These are phyloP conservation scores for Metschnikowia borealis DNA, from an alignment of 805 yeast genomes.

Conservation along the genomic window DNA sequence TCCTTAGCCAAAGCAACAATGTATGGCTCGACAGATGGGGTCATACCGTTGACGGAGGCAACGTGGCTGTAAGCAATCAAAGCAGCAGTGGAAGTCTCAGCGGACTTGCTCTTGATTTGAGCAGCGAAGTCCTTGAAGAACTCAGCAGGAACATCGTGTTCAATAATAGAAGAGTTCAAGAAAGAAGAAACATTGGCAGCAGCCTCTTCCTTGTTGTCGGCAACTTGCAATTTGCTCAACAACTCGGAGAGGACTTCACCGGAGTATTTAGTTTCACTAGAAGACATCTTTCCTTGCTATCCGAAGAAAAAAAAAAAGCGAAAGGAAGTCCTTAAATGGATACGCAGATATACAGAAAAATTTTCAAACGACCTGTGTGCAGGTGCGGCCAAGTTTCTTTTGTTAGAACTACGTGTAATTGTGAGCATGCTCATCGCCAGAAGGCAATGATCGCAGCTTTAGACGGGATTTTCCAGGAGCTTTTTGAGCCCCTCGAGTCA, in stretches of 20 bases:
- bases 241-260: constrained; percentile 88
- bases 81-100: constrained; percentile 64
- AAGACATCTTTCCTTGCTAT: constrained; percentile 40
- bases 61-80: constrained; percentile 81
- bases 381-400: constrained; percentile 14
- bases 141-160: constrained; percentile 93
- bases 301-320: constrained; percentile 14
- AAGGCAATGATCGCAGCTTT: neutral
- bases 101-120: constrained; percentile 73
- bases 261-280: constrained; percentile 55
- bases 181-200: constrained; percentile 88
- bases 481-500: neutral
- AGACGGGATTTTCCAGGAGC: no score
- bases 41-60: constrained; percentile 70
- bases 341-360: constrained; percentile 16
- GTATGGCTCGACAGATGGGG: constrained; percentile 95
- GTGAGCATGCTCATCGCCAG: constrained; percentile 10
- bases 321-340: constrained; percentile 12
- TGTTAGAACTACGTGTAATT: constrained; percentile 11
- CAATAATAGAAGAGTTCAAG: constrained; percentile 94
- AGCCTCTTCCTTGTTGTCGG: constrained; percentile 83
- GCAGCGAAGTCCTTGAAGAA: constrained; percentile 76
- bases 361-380: constrained; percentile 15
- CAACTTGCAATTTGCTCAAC: constrained; percentile 87
- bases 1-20: constrained; percentile 71